Conservation (phyloP, 192 early-diverging fungal species). For the Rhizoclosmatium globosum region DNA sequence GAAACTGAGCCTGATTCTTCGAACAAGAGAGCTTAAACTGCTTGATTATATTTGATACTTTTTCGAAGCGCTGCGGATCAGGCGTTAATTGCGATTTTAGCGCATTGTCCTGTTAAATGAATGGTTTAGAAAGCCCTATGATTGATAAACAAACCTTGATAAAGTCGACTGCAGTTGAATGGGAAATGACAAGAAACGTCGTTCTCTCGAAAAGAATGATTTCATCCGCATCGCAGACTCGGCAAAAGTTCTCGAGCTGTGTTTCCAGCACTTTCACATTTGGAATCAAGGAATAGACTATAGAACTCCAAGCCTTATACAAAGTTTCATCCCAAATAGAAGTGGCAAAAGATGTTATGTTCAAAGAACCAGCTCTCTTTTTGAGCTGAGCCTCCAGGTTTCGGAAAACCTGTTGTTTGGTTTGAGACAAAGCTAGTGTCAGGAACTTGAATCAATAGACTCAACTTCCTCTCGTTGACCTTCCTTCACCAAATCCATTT, state of each 20-base stretch:
- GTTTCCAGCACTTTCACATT: conserved; percentile 84
- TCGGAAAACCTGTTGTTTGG: conserved; percentile 64
- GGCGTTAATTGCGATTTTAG: background rate
- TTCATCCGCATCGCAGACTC: conserved; percentile 90
- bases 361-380: conserved; percentile 71
- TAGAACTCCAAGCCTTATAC: conserved; percentile 97
- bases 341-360: conserved; percentile 76
- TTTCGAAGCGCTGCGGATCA: conserved; percentile 87
- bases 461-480: conserved; percentile 71
- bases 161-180: conserved; percentile 57
- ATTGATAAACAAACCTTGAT: background rate
- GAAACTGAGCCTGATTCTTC: conserved; percentile 79
- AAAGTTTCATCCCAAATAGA: conserved; percentile 94
- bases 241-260: conserved; percentile 81
- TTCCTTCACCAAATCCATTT: conserved; percentile 94
- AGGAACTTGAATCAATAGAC: background rate
- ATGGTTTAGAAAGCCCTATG: background rate
- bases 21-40: conserved; percentile 88
- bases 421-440: background rate
- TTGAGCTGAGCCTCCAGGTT: conserved; percentile 72
- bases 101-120: background rate
- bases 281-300: conserved; percentile 94
- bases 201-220: conserved; percentile 94
- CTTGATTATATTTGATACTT: conserved; percentile 91
- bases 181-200: conserved; percentile 95